phyloP scores from a whole-genome alignment of 345 rosid genomes.

The Boechera stricta region DNA sequence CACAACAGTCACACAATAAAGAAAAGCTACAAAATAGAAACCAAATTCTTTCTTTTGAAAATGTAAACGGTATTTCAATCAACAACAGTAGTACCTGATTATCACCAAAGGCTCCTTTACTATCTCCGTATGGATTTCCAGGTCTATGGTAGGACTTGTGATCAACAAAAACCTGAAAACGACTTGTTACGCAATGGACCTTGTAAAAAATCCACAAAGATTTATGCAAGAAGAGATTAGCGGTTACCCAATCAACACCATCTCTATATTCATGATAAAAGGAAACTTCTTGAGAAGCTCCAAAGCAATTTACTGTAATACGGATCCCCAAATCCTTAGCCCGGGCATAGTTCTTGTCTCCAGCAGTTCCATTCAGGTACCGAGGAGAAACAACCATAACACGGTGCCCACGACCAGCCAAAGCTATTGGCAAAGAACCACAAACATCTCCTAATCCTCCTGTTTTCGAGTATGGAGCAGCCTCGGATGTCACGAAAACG shows the following conservation, averaged over 20 bases:
- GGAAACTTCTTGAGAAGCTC: slow-evolving; percentile 75
- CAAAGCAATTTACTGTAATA: slow-evolving; percentile 71
- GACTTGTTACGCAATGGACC: not conserved
- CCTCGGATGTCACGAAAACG: slow-evolving; percentile 90
- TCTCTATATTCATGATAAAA: slow-evolving; percentile 86
- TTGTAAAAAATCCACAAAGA: not conserved
- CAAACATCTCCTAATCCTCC: slow-evolving; percentile 98
- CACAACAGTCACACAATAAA: not conserved
- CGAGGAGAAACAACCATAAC: slow-evolving; percentile 96
- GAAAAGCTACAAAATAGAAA: not conserved
- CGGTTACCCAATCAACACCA: slow-evolving; percentile 93
- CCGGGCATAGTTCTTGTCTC: slow-evolving; percentile 57
- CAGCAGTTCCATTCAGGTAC: slow-evolving; percentile 64
- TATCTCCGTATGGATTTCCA: slow-evolving; percentile 92
- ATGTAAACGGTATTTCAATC: slow-evolving; percentile 1
- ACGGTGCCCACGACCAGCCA: slow-evolving; percentile 85
- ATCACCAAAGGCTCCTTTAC: slow-evolving; percentile 85
- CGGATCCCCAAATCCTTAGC: slow-evolving; percentile 55
- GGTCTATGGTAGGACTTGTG: slow-evolving; percentile 87
- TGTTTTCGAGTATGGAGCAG: slow-evolving; percentile 95
- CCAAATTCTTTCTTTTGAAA: not conserved
- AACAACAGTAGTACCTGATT: slow-evolving; percentile 65
- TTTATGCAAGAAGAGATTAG: slow-evolving; percentile 6
- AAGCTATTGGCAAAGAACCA: slow-evolving; percentile 87
- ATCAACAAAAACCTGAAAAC: slow-evolving; percentile 78